A percentile compares a stretch with the other conserved stretches of the same genome.
Evolutionary conservation across 108 stramenopile genomes (phyloP).

Genomic region (Cylindrotheca closterium): DNA sequence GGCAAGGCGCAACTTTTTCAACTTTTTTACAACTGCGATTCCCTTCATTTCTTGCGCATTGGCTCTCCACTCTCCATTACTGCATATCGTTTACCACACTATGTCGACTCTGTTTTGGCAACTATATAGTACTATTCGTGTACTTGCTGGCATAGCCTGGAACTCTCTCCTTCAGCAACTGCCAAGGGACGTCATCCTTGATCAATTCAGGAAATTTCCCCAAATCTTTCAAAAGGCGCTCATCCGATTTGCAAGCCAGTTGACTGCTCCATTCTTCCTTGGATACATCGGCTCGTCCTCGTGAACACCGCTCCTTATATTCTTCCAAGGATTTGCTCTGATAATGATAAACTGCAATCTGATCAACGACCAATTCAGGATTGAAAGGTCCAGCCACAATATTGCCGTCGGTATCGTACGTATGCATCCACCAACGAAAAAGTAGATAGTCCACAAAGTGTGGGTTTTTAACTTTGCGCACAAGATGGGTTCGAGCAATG

Average conservation of each 20-base stretch:
- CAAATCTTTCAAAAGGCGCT: background rate
- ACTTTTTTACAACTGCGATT: no score
- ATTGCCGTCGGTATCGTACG: conserved; percentile 38
- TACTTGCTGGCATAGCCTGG: conserved; percentile 43
- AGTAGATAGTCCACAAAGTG: conserved; percentile 9
- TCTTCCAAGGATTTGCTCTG: conserved; percentile 29
- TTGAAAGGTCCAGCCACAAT: background rate
- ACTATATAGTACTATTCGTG: no score
- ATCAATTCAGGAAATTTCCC: background rate
- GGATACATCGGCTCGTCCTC: conserved; percentile 25
- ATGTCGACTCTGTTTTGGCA: no score
- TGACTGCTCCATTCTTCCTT: background rate
- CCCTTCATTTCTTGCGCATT: no score
- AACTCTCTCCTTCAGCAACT: conserved; percentile 31
- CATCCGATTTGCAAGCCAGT: conserved; percentile 5
- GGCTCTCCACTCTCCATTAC: no score
- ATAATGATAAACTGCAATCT: conserved; percentile 29
- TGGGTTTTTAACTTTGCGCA: background rate
- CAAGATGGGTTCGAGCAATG: conserved; percentile 9
- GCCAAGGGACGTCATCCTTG: conserved; percentile 42
- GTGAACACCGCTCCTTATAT: conserved; percentile 15
- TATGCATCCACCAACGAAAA: background rate
- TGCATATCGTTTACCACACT: no score
- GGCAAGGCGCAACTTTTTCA: no score
- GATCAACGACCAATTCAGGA: background rate